Evolutionary conservation across 805 yeast genomes (phyloP), one percentile per base, ranked within the genome.

Genomic region (Metschnikowia drakensbergensis): DNA sequence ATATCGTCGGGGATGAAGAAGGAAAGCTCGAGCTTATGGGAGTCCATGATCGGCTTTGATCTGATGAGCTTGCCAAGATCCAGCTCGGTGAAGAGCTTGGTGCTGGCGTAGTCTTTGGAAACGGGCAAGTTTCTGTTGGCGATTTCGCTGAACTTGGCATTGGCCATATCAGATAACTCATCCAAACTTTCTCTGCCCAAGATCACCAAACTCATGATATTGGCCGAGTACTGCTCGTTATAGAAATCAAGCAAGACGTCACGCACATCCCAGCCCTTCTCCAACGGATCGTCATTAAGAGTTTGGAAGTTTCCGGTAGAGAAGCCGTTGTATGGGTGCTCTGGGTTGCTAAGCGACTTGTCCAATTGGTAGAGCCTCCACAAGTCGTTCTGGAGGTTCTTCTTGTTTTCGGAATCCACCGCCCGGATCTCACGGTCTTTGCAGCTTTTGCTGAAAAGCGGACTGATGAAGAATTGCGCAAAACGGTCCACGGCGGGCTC

Each of bases 371-470:
- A 84, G 42, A 88, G 68, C 60, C 98, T 80, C 97, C 98, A 90
- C 39, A 69, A 63, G 66, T 92, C 99, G 62, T 78, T 86, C 66
- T 92, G 98, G 45, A 94, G 72, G 64, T 92, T 92, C 70, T 94
- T 92, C 65, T 90, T 92, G 71, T 92, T 89, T 69, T 92, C 99
- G 34, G 96, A 86, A 66, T 92, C 97, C 7, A 92, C 98, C 1
- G 98, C 98, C 54, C 83, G 81, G 58, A 92, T 86, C 67, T 92
- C 99, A 48, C 97, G 77, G 61, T 90, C 96, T 62, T 89, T 88
- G 62, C 97, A 84, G 53, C 81, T 74, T 55, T 57, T 71, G 54
- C 75, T 72, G 60, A 92, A 92, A 57, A 92, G 71, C 1, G 99
- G 99, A 28, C 80, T 65, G 32, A 91, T 85, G 72, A 92, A 92